Percentiles rank a stretch among this genome's conserved stretches.
phyloP scores from a whole-genome alignment of 306 rosid genomes.

The Dicorynia guianensis region DNA sequence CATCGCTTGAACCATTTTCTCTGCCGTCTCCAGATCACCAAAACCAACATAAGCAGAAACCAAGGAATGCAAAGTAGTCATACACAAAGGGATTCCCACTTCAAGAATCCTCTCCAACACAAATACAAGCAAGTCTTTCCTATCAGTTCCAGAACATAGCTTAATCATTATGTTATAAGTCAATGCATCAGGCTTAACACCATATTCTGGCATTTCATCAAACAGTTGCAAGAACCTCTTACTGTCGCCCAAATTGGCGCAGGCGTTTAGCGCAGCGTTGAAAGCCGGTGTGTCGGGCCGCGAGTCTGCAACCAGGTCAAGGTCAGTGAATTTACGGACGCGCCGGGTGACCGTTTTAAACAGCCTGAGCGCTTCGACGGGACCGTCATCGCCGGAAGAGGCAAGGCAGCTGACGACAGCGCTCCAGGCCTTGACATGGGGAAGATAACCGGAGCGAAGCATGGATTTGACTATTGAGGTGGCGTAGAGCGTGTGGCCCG shows the following conservation, averaged over 20 bases:
- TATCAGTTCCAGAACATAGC: conserved; percentile 67
- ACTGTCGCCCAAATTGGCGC: conserved; percentile 76
- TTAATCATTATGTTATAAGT: conserved; percentile 83
- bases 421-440: conserved; percentile 96
- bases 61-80: conserved; percentile 77
- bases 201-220: conserved; percentile 76
- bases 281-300: conserved; percentile 85
- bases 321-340: conserved; percentile 54
- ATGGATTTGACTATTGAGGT: conserved; percentile 85
- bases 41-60: conserved; percentile 88
- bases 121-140: conserved; percentile 73
- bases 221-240: conserved; percentile 78
- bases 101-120: conserved; percentile 81
- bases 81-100: conserved; percentile 65
- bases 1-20: conserved; percentile 88
- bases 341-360: conserved; percentile 68
- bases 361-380: conserved; percentile 67
- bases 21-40: conserved; percentile 77
- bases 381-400: conserved; percentile 63
- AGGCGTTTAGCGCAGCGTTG: conserved; percentile 87
- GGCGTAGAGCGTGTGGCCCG: conserved; percentile 82
- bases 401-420: conserved; percentile 87
- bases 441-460: conserved; percentile 98
- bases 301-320: conserved; percentile 58
- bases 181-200: conserved; percentile 71